Evolutionary conservation across 176 grass and related monocot genomes (phyloP).

Genomic region (Eragrostis nindensis): DNA sequence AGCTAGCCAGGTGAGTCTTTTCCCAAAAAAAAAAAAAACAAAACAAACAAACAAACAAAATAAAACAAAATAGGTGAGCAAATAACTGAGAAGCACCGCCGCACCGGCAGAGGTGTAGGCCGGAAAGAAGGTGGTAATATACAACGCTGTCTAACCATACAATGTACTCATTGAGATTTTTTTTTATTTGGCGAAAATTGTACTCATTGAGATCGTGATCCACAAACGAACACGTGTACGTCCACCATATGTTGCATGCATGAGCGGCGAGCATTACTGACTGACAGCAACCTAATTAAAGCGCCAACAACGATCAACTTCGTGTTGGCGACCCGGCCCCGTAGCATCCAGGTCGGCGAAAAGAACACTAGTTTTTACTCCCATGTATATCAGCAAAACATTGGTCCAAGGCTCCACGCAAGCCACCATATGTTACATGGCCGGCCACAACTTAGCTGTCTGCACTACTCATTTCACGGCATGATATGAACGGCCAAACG

Average conservation of each 20-base stretch:
- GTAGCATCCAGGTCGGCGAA: slow-evolving; percentile 27
- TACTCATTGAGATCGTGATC: slow-evolving; percentile 2
- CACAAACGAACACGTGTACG: not conserved
- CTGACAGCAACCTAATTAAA: slow-evolving; percentile 19
- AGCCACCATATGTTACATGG: not conserved
- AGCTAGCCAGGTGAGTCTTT: too few species aligned
- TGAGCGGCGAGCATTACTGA: not conserved
- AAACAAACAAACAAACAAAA: too few species aligned
- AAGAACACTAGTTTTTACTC: slow-evolving; percentile 11
- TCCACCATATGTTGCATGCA: not conserved
- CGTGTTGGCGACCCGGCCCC: not conserved
- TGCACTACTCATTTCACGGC: not conserved
- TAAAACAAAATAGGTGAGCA: too few species aligned
- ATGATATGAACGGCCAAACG: not conserved
- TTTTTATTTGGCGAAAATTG: too few species aligned
- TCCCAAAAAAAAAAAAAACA: too few species aligned
- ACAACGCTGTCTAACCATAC: not conserved
- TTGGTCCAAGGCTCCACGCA: not conserved
- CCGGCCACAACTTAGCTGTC: slow-evolving; percentile 5
- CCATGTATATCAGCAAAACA: slow-evolving; percentile 15
- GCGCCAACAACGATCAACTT: not conserved
- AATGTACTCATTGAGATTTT: too few species aligned
- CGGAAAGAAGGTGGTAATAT: slow-evolving; percentile 27
- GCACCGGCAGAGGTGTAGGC: slow-evolving; percentile 18
- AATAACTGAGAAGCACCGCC: slow-evolving; percentile 35